Evolutionary conservation across 1,284 basidiomycete species (phyloP).

Genomic region (Lentinus polychrous): DNA sequence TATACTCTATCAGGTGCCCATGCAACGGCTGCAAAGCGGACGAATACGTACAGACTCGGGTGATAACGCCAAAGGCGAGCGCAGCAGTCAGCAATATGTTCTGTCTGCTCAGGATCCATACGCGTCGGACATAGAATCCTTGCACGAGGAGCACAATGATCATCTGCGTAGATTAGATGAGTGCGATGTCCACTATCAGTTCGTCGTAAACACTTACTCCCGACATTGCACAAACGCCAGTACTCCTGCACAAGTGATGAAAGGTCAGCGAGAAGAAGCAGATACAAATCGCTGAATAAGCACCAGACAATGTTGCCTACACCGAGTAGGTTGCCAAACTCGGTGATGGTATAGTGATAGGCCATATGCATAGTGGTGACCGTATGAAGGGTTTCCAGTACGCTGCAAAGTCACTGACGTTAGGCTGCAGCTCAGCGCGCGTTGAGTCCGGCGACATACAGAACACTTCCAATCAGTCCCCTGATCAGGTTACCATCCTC

Average conservation of each 20-base stretch:
- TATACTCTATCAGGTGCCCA: no score
- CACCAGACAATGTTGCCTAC: neutral
- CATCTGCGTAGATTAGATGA: neutral
- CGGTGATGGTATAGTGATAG: neutral
- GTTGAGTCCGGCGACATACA: neutral
- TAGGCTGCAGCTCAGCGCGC: no score
- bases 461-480: neutral
- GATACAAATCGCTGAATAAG: neutral
- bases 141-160: conserved; percentile 1
- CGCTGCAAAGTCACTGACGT: neutral
- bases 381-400: conserved; percentile 1
- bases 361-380: neutral
- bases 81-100: no score
- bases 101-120: neutral
- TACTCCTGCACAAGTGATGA: neutral
- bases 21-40: no score
- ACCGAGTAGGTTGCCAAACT: neutral
- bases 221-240: neutral
- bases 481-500: neutral
- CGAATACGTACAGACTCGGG: no score
- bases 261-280: neutral
- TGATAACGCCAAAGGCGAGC: no score
- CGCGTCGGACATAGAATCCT: conserved; percentile 2
- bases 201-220: neutral
- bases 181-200: no score